Conservation (phyloP, 2,329 filamentous ascomycete genomes). For the Fusarium sp. region DNA sequence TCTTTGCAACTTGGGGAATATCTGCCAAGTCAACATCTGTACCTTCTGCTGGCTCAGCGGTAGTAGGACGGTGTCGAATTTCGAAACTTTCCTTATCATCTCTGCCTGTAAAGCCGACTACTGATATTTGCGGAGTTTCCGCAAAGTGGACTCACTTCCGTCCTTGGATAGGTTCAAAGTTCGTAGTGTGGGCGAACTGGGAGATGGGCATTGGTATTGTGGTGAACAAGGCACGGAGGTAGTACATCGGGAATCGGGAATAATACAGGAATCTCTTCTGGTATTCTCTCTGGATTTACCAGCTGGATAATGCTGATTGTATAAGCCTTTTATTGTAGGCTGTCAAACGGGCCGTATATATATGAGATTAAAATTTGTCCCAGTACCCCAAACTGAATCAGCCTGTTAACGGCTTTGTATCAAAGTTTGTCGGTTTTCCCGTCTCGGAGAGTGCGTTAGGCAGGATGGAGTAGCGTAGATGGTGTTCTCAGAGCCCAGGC, state of each 20-base stretch:
- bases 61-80: slow-evolving; percentile 58
- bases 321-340: not conserved
- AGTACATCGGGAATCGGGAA: slow-evolving; percentile 26
- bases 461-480: not conserved
- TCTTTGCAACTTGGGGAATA: not conserved
- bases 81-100: slow-evolving; percentile 52
- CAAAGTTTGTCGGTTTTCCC: not conserved
- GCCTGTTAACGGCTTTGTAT: not conserved
- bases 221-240: slow-evolving; percentile 62
- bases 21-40: not conserved
- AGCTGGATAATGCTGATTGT: not conserved
- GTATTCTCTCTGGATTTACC: not conserved
- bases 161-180: not conserved
- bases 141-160: not conserved
- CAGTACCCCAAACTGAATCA: not conserved
- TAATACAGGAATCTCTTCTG: too few relatives aligned
- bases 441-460: not conserved
- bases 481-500: not conserved
- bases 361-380: not conserved
- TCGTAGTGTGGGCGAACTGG: slow-evolving; percentile 13
- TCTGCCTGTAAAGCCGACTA: slow-evolving; percentile 58
- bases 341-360: not conserved
- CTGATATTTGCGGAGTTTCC: slow-evolving; percentile 27
- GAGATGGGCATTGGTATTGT: slow-evolving; percentile 61
- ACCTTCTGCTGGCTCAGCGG: too few relatives aligned